These are phyloP conservation scores for Magnusiomyces ingens DNA, from an alignment of 1,139 yeast species.

Conservation along the genomic window DNA sequence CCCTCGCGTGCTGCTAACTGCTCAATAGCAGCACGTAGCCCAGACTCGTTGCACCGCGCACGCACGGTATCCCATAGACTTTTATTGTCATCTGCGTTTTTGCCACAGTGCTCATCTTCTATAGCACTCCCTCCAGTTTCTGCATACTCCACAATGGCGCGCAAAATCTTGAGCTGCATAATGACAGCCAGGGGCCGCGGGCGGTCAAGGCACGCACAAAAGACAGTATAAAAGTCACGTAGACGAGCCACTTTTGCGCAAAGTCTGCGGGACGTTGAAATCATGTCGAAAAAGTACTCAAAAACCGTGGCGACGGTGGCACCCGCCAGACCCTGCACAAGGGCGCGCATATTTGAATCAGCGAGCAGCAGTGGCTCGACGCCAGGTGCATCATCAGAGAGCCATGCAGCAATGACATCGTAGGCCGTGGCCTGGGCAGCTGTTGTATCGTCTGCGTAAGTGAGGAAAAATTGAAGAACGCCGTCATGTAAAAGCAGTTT, in stretches of 20 bases:
- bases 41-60: too few species aligned
- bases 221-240: background rate
- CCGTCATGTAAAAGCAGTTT: background rate
- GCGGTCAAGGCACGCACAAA: background rate
- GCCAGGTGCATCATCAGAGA: background rate
- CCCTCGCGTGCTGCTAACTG: too few species aligned
- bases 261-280: background rate
- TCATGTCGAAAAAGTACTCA: constrained; percentile 4
- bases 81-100: too few species aligned
- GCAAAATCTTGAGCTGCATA: background rate
- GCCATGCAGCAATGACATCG: constrained; percentile 2
- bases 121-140: too few species aligned
- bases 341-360: background rate
- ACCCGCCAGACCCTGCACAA: background rate
- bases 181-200: background rate
- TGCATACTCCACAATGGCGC: background rate
- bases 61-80: too few species aligned
- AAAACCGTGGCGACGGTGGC: background rate
- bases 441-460: background rate
- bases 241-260: background rate
- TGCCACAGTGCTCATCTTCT: too few species aligned
- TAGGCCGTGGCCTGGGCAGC: constrained; percentile 4
- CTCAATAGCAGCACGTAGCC: too few species aligned
- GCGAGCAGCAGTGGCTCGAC: background rate
- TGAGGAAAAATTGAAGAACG: background rate